phyloP scores from a whole-genome alignment of 78 protist genomes.

The slime mould (Dictyostelium discoideum) region DNA sequence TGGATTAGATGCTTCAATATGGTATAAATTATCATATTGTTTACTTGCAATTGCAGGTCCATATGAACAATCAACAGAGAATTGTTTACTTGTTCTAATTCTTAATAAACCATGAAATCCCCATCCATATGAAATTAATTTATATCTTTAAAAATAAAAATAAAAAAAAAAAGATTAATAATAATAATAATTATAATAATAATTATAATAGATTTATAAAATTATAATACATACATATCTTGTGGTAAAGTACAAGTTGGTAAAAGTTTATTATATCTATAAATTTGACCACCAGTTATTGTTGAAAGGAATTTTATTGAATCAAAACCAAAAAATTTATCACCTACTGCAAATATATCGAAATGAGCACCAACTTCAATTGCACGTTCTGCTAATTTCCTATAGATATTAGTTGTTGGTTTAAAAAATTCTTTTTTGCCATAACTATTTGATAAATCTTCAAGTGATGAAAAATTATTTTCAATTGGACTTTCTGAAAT shows the following conservation, averaged over 20 bases:
- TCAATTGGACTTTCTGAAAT: neutral
- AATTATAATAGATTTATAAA: neutral
- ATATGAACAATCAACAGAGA: conserved; percentile 18
- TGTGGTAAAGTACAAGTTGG: conserved; percentile 43
- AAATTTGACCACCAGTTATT: conserved; percentile 41
- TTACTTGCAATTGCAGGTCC: conserved; percentile 9
- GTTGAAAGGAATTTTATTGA: conserved; percentile 24
- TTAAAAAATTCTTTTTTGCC: conserved; percentile 12
- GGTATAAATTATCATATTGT: conserved; percentile 40
- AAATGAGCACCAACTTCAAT: conserved; percentile 26
- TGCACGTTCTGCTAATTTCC: conserved; percentile 16
- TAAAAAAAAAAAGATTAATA: neutral
- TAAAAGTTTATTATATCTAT: conserved; percentile 36
- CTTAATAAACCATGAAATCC: conserved; percentile 67
- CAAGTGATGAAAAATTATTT: conserved; percentile 15
- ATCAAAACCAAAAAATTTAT: conserved; percentile 33
- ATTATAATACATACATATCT: conserved; percentile 33
- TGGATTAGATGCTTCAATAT: conserved; percentile 46
- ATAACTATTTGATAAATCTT: neutral
- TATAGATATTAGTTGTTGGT: conserved; percentile 25
- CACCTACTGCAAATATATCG: conserved; percentile 42
- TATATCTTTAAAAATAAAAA: neutral
- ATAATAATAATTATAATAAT: neutral
- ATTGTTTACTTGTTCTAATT: conserved; percentile 37
- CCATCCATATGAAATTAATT: conserved; percentile 35